Conservation (phyloP, 495 filamentous ascomycete genomes). For the Hamigera avellanea region DNA sequence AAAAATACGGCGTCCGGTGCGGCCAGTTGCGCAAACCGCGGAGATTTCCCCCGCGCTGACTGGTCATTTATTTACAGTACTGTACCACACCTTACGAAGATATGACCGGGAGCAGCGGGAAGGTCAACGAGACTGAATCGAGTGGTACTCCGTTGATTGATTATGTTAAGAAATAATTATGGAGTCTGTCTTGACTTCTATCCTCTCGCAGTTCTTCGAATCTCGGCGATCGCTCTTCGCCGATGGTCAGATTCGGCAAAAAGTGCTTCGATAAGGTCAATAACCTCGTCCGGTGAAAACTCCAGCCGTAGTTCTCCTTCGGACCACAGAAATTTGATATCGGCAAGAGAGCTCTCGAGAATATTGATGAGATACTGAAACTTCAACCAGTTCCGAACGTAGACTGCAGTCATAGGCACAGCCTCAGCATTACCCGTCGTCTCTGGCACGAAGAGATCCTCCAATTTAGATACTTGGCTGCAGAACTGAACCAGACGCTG, state of each 20-base stretch:
- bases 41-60: constrained; percentile 15
- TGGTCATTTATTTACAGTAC: too few species aligned
- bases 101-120: too few species aligned
- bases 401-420: constrained; percentile 62
- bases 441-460: constrained; percentile 63
- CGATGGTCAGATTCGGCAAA: constrained; percentile 83
- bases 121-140: too few species aligned
- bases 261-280: constrained; percentile 76
- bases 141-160: too few species aligned
- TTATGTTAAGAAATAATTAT: too few species aligned
- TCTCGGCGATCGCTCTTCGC: constrained; percentile 66
- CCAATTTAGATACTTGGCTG: constrained; percentile 54
- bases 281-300: constrained; percentile 71
- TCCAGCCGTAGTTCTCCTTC: constrained; percentile 77
- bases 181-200: too few species aligned
- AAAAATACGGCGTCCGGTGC: constrained; percentile 37
- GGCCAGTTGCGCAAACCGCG: constrained; percentile 33
- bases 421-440: constrained; percentile 18
- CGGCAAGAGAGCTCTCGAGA: constrained; percentile 75
- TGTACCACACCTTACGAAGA: too few species aligned
- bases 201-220: constrained; percentile 35
- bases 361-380: constrained; percentile 85
- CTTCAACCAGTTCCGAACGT: constrained; percentile 73
- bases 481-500: constrained; percentile 66
- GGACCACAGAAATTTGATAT: constrained; percentile 80